Conservation (phyloP, 768 basidiomycete genomes). For the Russula abietina region DNA sequence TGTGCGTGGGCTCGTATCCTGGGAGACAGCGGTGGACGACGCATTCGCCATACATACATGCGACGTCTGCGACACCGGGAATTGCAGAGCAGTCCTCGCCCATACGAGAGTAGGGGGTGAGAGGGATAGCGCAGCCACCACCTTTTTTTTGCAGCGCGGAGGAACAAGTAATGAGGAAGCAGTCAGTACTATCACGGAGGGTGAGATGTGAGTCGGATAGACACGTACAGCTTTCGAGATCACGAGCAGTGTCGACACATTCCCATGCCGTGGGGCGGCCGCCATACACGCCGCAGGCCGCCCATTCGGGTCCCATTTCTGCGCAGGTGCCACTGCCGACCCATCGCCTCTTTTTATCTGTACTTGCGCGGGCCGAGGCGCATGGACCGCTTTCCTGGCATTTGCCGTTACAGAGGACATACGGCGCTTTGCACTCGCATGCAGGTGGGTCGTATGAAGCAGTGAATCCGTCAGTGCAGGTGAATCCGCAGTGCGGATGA, state of each 20-base stretch:
- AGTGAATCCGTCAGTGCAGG: constrained; percentile 41
- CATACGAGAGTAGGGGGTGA: constrained; percentile 29
- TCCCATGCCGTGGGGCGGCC: constrained; percentile 41
- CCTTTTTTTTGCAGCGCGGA: constrained; percentile 29
- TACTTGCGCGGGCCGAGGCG: constrained; percentile 28
- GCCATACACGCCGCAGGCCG: constrained; percentile 42
- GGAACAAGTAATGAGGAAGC: too few relatives aligned
- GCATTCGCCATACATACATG: constrained; percentile 42
- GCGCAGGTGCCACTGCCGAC: constrained; percentile 31
- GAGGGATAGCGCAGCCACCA: constrained; percentile 42
- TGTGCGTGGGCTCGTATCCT: constrained; percentile 32
- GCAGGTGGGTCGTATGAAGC: constrained; percentile 31
- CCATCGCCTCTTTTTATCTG: constrained; percentile 25
- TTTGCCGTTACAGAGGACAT: constrained; percentile 44
- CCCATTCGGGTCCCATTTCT: constrained; percentile 29
- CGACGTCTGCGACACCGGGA: constrained; percentile 43
- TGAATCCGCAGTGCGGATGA: constrained; percentile 40
- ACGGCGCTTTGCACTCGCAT: constrained; percentile 41
- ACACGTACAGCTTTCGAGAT: constrained; percentile 49
- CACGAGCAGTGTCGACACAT: constrained; percentile 41
- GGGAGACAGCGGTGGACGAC: constrained; percentile 41
- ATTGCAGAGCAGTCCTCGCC: constrained; percentile 48
- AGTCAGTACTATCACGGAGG: too few relatives aligned
- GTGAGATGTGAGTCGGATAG: not conserved
- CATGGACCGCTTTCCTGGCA: constrained; percentile 32